Evolutionary conservation across 768 basidiomycete species (phyloP), one percentile per base, ranked within the genome.

Genomic region (Boletus subparvulus): DNA sequence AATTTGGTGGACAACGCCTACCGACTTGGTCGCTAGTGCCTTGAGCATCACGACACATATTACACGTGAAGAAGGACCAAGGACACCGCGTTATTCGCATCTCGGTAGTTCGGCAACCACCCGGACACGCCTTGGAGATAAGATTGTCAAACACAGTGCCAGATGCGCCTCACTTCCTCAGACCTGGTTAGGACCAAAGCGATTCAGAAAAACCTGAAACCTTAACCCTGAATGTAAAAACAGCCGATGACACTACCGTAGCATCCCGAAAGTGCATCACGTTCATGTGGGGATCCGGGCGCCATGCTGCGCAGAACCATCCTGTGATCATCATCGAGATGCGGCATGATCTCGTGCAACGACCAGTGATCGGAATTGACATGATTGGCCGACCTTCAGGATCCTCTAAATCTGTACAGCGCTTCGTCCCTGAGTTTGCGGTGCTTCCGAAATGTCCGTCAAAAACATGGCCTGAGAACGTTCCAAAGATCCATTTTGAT

Each of bases 11-110:
- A 61, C 60, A 55, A 61, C 65, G 54, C 62, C 59, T 56, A 71
- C 69, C 67, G 61, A 59, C 56, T 40, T 65, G 46, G 62, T 67
- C 69, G 69, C 67, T 52, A 67, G 64, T 67, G 35, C 59, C 55
- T 67, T 58, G 61, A 50, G 42, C 47, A 63, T 66, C 67, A 71
- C 70, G 63, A 67, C 61, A 71, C 67, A 61, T 60, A 60, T 47
- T 61, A 69, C 68, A 65, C 68, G 68, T 61, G 69, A 56, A 50
- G 63, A 59, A 40, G 69, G 58, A 62, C 65, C 70, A 64, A 63
- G 52, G 72, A 62, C 68, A 72, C 66, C 70, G 60, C 49, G 59
- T 60, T 61, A 51, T 52, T 66, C 51, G 56, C 35, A 59, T 56
- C 52, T 55, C 62, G 60, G 74, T 58, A 52, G 59, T 53, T 47